phyloP scores from a whole-genome alignment of 106 monocot genomes.

The Acorus gramineus region DNA sequence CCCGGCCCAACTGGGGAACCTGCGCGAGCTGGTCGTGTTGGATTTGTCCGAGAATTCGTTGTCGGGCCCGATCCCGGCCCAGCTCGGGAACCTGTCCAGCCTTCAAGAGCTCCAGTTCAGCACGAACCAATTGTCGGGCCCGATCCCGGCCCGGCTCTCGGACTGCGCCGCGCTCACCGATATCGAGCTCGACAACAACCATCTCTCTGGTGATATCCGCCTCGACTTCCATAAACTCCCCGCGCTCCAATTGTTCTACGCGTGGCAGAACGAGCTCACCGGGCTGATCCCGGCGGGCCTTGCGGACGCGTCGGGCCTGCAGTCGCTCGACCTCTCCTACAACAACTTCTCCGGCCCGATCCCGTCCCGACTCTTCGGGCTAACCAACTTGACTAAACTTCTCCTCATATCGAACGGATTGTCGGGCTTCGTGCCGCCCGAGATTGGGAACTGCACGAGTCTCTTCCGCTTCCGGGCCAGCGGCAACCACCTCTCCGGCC shows the following conservation, averaged over 20 bases:
- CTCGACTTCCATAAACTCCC: slow-evolving; percentile 47
- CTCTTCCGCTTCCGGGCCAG: slow-evolving; percentile 62
- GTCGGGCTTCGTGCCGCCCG: slow-evolving; percentile 68
- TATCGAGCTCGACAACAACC: slow-evolving; percentile 85
- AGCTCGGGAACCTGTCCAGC: slow-evolving; percentile 39
- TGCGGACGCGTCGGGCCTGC: slow-evolving; percentile 43
- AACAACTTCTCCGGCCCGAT: slow-evolving; percentile 71
- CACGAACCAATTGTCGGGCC: slow-evolving; percentile 57
- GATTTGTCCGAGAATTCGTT: slow-evolving; percentile 75
- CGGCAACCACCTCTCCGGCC: slow-evolving; percentile 47
- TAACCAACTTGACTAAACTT: slow-evolving; percentile 78
- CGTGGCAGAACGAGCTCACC: slow-evolving; percentile 84
- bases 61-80: slow-evolving; percentile 51
- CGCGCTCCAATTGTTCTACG: slow-evolving; percentile 65
- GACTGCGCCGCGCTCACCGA: slow-evolving; percentile 53
- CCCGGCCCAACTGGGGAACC: slow-evolving; percentile 57
- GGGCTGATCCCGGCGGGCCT: slow-evolving; percentile 57
- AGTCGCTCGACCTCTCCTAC: slow-evolving; percentile 83
- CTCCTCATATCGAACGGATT: slow-evolving; percentile 70
- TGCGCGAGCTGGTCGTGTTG: slow-evolving; percentile 39
- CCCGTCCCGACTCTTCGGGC: slow-evolving; percentile 46
- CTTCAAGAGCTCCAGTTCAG: slow-evolving; percentile 77
- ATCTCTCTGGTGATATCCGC: slow-evolving; percentile 57
- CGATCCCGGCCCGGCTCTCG: slow-evolving; percentile 54
- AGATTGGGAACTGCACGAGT: slow-evolving; percentile 71